Base-by-base conservation (phyloP, 78 protist species). In the Pigoraptor vietnamica region DNA sequence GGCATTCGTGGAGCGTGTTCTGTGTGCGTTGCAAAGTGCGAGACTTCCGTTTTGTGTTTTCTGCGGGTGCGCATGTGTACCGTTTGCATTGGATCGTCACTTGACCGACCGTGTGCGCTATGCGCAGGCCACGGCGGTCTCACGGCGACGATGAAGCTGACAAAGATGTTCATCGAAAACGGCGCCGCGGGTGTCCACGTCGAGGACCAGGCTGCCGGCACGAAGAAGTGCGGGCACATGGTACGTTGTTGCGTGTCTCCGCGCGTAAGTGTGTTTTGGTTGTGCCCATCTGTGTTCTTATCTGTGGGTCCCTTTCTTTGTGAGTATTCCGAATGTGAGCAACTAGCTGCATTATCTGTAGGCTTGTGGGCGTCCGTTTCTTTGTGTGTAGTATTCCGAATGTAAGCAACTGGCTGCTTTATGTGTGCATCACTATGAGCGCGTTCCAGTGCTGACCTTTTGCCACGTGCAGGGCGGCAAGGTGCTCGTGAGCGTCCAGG, bases 181-280 rank as follows among this genome's bases (percentile, higher is more conserved):
- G 99, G 99, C 56, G 99, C 99, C 1, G 94, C 98, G 48, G 99
- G 97, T 10, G 94, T 97, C 38, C 99, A 97, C 95, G 92, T 96
- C 83, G 99, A 97, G 94, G 99, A 97, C 93, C 99, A 97, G 95
- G 83, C 90, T 86, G 95, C 95, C 55, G 98, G 98, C 37, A 94
- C 98, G 24, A 96, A 96, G 93, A 96, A 96, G 92, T 96, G 97
- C 90, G 98, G 97, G 19, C 96, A 95, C 92, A 92, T 48, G 67
- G 67, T 48, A 14, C 34, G 84, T 79, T 40, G 2, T 40, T 40
- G 56, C 56, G 34, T 79, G 21, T 14, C 6, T 67, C 90, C 92
- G 90, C 90, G 23, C 1, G 84, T 79, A 21, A 25, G 1, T 79
- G 84, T 25, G 1, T 79, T 25, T 21, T 79, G 35, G 1, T 2